Evolutionary conservation across 1,284 basidiomycete genomes (phyloP).

Genomic region (Ceratobasidium theobromae): DNA sequence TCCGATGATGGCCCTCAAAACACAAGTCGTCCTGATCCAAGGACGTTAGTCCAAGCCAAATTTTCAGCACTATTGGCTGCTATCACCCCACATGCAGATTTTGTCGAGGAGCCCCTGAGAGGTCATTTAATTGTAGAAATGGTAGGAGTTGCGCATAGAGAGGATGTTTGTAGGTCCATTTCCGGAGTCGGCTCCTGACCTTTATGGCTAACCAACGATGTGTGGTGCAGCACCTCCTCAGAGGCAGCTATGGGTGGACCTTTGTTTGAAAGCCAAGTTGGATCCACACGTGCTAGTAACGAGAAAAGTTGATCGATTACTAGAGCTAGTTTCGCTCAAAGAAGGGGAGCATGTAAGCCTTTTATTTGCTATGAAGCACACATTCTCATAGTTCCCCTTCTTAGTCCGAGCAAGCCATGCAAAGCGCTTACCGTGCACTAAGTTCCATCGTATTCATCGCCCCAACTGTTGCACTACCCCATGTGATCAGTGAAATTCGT

Average conservation of each 20-base stretch:
- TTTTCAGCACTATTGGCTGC: slow-evolving; percentile 28
- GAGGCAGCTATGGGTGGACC: slow-evolving; percentile 78
- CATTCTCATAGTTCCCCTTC: neutral
- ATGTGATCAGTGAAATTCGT: slow-evolving; percentile 65
- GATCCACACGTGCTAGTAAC: slow-evolving; percentile 68
- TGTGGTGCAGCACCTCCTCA: slow-evolving; percentile 43
- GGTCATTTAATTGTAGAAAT: slow-evolving; percentile 57
- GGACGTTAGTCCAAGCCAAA: slow-evolving; percentile 12
- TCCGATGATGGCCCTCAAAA: slow-evolving; percentile 26
- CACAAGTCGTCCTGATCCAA: slow-evolving; percentile 22
- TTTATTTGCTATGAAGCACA: neutral
- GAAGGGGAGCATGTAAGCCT: neutral
- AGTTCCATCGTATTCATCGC: slow-evolving; percentile 79
- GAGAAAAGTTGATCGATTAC: slow-evolving; percentile 52
- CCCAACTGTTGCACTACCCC: slow-evolving; percentile 65
- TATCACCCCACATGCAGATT: slow-evolving; percentile 7
- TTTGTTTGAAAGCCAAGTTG: slow-evolving; percentile 65
- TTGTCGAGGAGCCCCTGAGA: slow-evolving; percentile 36
- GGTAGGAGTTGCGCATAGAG: slow-evolving; percentile 75
- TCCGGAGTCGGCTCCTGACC: neutral
- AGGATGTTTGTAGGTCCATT: slow-evolving; percentile 55
- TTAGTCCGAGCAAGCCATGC: slow-evolving; percentile 36
- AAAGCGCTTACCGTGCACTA: slow-evolving; percentile 72
- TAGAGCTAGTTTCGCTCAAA: slow-evolving; percentile 52
- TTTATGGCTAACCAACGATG: neutral